Conservation (phyloP, 164 flowering plant species). For the Echeveria elegans region DNA sequence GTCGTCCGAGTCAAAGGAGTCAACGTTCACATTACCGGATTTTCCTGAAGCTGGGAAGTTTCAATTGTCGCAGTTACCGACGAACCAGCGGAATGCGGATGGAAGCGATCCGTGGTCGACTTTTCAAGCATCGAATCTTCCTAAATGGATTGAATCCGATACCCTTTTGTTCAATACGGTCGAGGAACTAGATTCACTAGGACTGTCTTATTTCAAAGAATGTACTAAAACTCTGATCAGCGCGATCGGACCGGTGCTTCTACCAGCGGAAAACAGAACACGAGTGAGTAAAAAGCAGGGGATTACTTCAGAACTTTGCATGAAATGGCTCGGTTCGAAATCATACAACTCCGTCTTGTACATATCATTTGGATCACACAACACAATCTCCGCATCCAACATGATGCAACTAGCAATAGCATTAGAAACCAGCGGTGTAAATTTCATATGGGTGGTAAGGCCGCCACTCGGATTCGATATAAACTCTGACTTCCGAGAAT, state of each 20-base stretch:
- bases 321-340: conserved; percentile 37
- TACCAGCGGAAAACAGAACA: conserved; percentile 9
- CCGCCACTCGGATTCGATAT: conserved; percentile 32
- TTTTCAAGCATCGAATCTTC: conserved; percentile 14
- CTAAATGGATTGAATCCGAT: conserved; percentile 24
- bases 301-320: conserved; percentile 4
- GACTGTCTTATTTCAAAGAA: conserved; percentile 30
- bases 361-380: conserved; percentile 50
- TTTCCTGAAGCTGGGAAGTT: conserved; percentile 32
- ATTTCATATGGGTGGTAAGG: conserved; percentile 32
- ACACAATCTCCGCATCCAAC: conserved; percentile 22
- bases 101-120: conserved; percentile 16
- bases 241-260: conserved; percentile 36
- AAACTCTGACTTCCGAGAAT: conserved; percentile 11
- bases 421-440: conserved; percentile 32
- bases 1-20: conserved; percentile 9
- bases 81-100: conserved; percentile 14
- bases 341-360: conserved; percentile 37
- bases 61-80: conserved; percentile 29
- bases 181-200: conserved; percentile 35
- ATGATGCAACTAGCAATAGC: conserved; percentile 52
- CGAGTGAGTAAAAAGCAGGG: conserved; percentile 13
- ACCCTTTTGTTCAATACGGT: conserved; percentile 40
- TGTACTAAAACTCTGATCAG: conserved; percentile 23
- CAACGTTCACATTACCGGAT: conserved; percentile 23